Evolutionary conservation across 2,329 filamentous ascomycete species (phyloP), one percentile per base, ranked within the genome.

Genomic region (Plenodomus lindquistii): DNA sequence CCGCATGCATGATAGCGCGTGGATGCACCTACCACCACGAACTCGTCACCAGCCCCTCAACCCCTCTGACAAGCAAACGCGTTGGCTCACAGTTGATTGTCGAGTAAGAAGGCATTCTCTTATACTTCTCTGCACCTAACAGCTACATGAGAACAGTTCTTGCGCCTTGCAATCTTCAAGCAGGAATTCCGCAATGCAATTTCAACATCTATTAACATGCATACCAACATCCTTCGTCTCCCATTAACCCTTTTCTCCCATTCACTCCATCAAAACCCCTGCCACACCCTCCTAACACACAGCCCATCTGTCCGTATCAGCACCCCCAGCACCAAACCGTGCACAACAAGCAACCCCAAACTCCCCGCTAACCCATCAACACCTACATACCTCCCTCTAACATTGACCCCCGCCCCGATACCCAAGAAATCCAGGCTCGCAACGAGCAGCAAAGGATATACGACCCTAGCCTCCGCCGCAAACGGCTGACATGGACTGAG

Each of bases 401-500:
- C 39, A 2, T 44, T 51, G 24, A 61, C 40, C 0, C 52, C 51
- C 11, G 60, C 36, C 2, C 60, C 58, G 15, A 74, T 54, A 2
- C 71, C 55, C 1, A 74, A 62, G 15, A 82, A 70, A 54, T 92
- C 89, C 11, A 91, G 60, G 1, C 81, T 83, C 8, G 89, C 90
- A 7, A 93, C 69, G 3, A 81, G 72, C 4, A 95, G 73, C 2
- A 96, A 75, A 2, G 87, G 84, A 57, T 87, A 85, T 4, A 84
- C 78, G 4, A 91, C 73, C 69, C 81, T 81, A 6, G 83, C 76
- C 37, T 81, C 85, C n/a, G 83, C 79, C 37, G 85, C 84, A 48
- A 85, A 85, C 0, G 91, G 91, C 67, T 84, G 84, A 69, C 91
- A 96, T 1, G 86, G 82, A 39, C 81, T 78, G 2, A 81, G 79